phyloP scores from a whole-genome alignment of 768 basidiomycete genomes.

The Hericium alpestre region DNA sequence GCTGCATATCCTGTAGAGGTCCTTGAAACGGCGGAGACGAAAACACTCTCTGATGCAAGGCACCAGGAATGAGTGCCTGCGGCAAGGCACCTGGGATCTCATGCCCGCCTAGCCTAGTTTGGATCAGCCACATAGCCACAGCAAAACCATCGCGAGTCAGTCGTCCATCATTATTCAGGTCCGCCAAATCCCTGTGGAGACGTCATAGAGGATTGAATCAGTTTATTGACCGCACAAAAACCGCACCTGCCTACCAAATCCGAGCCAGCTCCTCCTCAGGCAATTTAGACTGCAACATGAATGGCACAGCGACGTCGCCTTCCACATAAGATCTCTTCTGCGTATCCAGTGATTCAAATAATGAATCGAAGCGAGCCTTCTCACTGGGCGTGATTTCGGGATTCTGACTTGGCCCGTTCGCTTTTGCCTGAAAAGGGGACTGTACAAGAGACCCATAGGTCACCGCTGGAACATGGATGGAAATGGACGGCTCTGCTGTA shows the following conservation, averaged over 20 bases:
- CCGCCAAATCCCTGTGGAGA: conserved; percentile 75
- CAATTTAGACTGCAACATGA: conserved; percentile 85
- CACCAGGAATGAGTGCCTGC: conserved; percentile 68
- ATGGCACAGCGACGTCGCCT: conserved; percentile 90
- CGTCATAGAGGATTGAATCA: no score
- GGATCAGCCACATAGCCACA: conserved; percentile 89
- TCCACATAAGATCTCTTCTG: conserved; percentile 73
- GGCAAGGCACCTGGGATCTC: conserved; percentile 69
- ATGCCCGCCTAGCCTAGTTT: conserved; percentile 69
- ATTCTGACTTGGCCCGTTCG: conserved; percentile 13
- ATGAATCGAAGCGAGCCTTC: conserved; percentile 66
- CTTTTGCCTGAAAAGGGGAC: conserved; percentile 8
- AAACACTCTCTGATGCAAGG: conserved; percentile 43
- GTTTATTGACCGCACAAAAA: neutral
- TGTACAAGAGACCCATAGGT: conserved; percentile 15
- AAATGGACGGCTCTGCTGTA: conserved; percentile 1
- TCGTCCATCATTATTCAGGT: conserved; percentile 78
- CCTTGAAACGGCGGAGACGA: conserved; percentile 27
- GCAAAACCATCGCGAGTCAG: conserved; percentile 90
- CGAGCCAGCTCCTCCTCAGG: conserved; percentile 77
- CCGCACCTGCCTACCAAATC: conserved; percentile 63
- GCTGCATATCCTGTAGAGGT: conserved; percentile 15
- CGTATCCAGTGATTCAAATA: conserved; percentile 76
- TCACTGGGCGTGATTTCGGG: conserved; percentile 82
- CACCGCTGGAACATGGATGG: conserved; percentile 15